Evolutionary conservation across 2,329 filamentous ascomycete species (phyloP).

Genomic region (Colletotrichum destructivum): DNA sequence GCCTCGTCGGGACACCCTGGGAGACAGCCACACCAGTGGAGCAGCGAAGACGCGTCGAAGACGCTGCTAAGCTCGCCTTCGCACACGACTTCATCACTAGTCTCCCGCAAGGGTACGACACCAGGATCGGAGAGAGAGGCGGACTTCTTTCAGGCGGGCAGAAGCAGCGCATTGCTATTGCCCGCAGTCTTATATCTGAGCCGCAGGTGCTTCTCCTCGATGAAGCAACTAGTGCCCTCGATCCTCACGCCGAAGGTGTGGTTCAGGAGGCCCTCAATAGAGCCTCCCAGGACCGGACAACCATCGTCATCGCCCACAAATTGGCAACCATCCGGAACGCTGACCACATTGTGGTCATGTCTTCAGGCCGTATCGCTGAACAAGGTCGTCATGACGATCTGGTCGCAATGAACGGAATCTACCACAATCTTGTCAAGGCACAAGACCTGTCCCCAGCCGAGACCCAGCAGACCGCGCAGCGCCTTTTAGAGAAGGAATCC

Average conservation of each 20-base stretch:
- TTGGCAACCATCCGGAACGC: conserved; percentile 57
- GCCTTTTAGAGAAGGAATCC: neutral
- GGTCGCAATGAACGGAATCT: conserved; percentile 34
- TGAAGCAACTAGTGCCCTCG: conserved; percentile 74
- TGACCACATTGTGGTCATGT: conserved; percentile 53
- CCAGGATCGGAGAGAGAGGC: conserved; percentile 46
- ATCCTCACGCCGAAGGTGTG: conserved; percentile 59
- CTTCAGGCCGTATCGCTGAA: conserved; percentile 48
- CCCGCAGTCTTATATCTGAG: conserved; percentile 73
- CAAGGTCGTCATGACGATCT: conserved; percentile 48
- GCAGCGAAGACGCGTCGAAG: neutral
- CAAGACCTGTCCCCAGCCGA: conserved; percentile 45
- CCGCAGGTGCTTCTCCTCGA: conserved; percentile 76
- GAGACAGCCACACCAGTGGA: conserved; percentile 60
- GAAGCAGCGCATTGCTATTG: conserved; percentile 76
- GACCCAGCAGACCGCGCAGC: neutral
- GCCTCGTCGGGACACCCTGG: conserved; percentile 43
- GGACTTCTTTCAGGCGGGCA: conserved; percentile 66
- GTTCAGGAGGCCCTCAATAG: conserved; percentile 69
- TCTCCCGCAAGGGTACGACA: conserved; percentile 46
- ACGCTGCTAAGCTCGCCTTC: conserved; percentile 20
- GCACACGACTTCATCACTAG: conserved; percentile 25
- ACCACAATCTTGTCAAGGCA: conserved; percentile 45
- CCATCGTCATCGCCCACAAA: conserved; percentile 75
- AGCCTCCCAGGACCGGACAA: conserved; percentile 70